Base-by-base conservation (phyloP, 2,329 filamentous ascomycete genomes). In the Sclerotinia spermophila region DNA sequence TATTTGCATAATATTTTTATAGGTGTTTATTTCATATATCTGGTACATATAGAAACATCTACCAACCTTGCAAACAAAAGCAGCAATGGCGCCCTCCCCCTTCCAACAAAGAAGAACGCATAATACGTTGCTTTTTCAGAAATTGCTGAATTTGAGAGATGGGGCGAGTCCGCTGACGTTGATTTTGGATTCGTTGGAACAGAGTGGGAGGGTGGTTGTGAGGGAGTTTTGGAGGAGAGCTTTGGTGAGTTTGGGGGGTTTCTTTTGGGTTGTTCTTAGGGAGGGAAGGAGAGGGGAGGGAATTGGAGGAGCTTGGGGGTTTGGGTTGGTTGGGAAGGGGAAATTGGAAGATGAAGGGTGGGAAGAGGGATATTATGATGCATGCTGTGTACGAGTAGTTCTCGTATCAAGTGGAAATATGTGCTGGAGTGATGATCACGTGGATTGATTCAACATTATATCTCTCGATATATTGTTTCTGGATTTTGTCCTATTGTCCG, bases 101-200 rank as follows among this genome's bases (percentile, higher is more conserved):
- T 82, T 86, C 59, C 82, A 86, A 61, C 92, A 97, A 78, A 86
- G 92, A 42, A 88, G 93, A 74, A 94, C 93, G 30, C 94, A 97
- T 81, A 94, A 94, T 79, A 82, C 96, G 33, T 87, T 97, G 3
- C 84, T 97, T 3, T 89, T 97, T 69, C 92, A 94, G 73, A 94
- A 93, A 78, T 84, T 97, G 2, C 84, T 97, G 73, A 92, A 90
- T 78, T 84, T 93, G 70, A 87, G 93, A 73, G 92, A 96, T 80
- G 89, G 88, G 70, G 89, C 91, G 21, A 97, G 93, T 64, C 95
- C 95, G 3, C 89, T 98, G 77, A 97, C 94, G 0, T 83, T 98
- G 38, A 82, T 97, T 4, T 84, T 97, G 70, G 95, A 98, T 80
- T 92, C 86, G 45, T 84, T 97, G 42, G 93, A 97, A 81, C 94